Base-by-base conservation (phyloP, 2,329 filamentous ascomycete genomes). In the Epichloe sp. region DNA sequence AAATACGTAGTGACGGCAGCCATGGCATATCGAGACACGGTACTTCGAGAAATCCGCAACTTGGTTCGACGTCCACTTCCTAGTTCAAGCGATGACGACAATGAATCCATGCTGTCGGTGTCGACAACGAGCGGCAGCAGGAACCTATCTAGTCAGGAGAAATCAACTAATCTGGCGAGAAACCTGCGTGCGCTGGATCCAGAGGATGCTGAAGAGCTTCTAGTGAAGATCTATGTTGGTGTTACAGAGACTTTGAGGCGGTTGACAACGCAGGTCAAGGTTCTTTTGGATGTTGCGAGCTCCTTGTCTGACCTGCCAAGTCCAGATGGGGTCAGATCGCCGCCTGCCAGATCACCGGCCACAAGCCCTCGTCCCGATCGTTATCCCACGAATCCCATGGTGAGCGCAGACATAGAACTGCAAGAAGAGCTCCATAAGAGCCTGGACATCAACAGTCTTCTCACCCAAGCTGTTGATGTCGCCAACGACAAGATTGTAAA, bases 81-180 rank as follows among this genome's bases (percentile, higher is more conserved):
- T 0, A 95, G 89, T 62, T 95, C 91, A 11, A 93, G 82, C 59
- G 93, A 98, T 54, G 91, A 97, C 58, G 93, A 98, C 63, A 87
- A 85, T 54, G 88, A 93, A 63, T 95, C 89, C 0, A 85, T 91
- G 71, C 83, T 91, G 68, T 90, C 90, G 1, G 77, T 83, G 0
- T 94, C 90, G 3, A 96, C 91, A 1, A 72, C 80, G 50, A 78
- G 79, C 54, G 80, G 80, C 42, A 83, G 83, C 31, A 79, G 79
- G 53, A 79, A 82, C 55, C 71, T 83, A 42, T 86, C 80, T 17
- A 86, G 88, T 58, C 87, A 95, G 61, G 90, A 97, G 57, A 96
- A 93, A 63, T 95, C 90, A 0, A 82, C 86, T 0, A 86, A 89
- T 44, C 73, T 97, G 34, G 90, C 93, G 5, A 81, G 90, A 11